phyloP scores from a whole-genome alignment of 306 rosid species.

The Bauhinia variegata region DNA sequence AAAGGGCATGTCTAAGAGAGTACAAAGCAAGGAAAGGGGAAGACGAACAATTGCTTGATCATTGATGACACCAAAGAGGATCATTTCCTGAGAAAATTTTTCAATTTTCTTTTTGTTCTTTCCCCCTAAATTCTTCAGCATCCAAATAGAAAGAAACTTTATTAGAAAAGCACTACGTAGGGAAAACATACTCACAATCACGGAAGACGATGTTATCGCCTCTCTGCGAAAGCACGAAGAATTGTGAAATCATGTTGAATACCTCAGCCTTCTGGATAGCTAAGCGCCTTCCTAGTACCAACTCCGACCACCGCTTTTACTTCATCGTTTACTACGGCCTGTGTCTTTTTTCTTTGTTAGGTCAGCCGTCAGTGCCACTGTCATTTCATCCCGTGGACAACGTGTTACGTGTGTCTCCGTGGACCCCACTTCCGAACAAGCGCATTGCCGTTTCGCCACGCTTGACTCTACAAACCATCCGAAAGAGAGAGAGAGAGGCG shows the following conservation, averaged over 20 bases:
- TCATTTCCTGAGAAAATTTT: neutral
- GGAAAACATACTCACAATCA: constrained; percentile 57
- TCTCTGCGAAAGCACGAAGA: constrained; percentile 91
- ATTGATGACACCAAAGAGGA: neutral
- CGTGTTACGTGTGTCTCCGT: too few species aligned
- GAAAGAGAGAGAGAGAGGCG: too few species aligned
- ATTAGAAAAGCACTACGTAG: neutral
- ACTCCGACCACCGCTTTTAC: neutral
- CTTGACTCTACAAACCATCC: neutral
- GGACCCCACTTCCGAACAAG: constrained; percentile 30
- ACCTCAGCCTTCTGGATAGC: neutral
- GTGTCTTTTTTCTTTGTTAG: neutral
- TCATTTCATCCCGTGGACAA: too few species aligned
- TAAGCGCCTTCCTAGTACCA: neutral
- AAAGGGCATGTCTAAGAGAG: neutral
- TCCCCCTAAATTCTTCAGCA: neutral
- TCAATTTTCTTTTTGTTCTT: neutral
- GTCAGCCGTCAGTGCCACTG: neutral
- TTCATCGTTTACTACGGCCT: neutral
- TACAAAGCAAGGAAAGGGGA: neutral
- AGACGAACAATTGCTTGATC: constrained; percentile 2
- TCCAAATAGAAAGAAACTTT: too few species aligned
- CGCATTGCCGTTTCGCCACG: constrained; percentile 40
- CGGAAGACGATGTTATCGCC: constrained; percentile 95
- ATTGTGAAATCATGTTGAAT: constrained; percentile 76